Base-by-base conservation (phyloP, 306 rosid genomes). In the Lotus japonicus region DNA sequence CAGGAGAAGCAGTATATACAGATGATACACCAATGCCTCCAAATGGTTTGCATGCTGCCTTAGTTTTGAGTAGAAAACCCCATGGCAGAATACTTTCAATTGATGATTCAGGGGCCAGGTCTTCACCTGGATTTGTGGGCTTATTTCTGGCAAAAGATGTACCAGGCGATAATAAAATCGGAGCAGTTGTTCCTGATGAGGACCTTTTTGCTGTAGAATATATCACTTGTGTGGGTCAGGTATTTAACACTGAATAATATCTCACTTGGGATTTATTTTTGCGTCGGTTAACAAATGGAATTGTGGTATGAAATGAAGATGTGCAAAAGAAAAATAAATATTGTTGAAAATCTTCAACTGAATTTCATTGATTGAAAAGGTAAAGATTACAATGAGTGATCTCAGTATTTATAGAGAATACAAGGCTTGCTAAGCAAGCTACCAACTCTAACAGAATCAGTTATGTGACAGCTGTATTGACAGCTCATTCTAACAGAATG, bases 221-320 rank as follows among this genome's bases (percentile, higher is more conserved):
- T 63, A 77, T 88, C 79, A 90, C 97, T 73, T 94, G 96, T 53
- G 97, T 90, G 31, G 98, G 98, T 68, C 97, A 90, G 96, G 98
- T 94, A 84, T 50, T 53, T 64, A 64, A 62, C 70, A 58, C 64
- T 26, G 17, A 66, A 76, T 58, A 48, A 61, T 54, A 26, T 28
- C 50, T 64, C 10, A 28, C 42, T 49, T 56, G 7, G 63, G 23
- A 50, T 53, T 55, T 63, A 17, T 64, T 39, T 45, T 48, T 54
- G 60, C 57, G 11, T 50, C 54, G 4, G 4, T 41, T 31, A 35
- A 69, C 2, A 18, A 36, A 51, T 51, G 52, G 60, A 49, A 42
- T 51, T 43, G 53, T 60, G 19, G 15, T 59, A 23, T 48, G 14
- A 18, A 39, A 36, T 45, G 62, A 67, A 68, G 53, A 6, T 1